Evolutionary conservation across 2,329 filamentous ascomycete species (phyloP).

Genomic region (Sphaceloma murrayae): DNA sequence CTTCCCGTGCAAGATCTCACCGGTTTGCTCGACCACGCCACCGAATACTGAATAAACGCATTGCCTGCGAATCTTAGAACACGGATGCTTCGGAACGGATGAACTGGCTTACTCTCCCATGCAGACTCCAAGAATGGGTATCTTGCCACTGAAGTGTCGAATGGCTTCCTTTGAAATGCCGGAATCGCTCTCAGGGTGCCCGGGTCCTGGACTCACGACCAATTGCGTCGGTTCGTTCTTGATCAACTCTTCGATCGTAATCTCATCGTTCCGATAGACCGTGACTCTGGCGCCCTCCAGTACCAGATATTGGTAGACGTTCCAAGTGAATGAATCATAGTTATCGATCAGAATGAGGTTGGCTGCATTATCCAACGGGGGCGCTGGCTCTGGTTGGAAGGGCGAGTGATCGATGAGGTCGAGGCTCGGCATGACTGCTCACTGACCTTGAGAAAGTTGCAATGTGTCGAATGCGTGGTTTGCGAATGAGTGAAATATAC

Average conservation of each 20-base stretch:
- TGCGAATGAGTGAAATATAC: background rate
- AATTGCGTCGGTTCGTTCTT: slow-evolving; percentile 81
- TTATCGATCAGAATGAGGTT: slow-evolving; percentile 97
- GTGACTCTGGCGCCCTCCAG: slow-evolving; percentile 89
- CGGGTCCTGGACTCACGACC: slow-evolving; percentile 89
- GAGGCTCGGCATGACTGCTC: slow-evolving; percentile 34
- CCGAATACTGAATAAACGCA: slow-evolving; percentile 94
- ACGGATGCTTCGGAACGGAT: slow-evolving; percentile 7
- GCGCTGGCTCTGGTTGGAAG: slow-evolving; percentile 65
- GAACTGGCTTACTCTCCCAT: slow-evolving; percentile 74
- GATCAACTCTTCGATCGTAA: slow-evolving; percentile 74
- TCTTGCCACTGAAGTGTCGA: slow-evolving; percentile 81
- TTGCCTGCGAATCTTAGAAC: slow-evolving; percentile 47
- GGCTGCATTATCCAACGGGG: slow-evolving; percentile 65
- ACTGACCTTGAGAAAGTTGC: slow-evolving; percentile 13
- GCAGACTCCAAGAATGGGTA: slow-evolving; percentile 93
- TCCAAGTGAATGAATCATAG: slow-evolving; percentile 99
- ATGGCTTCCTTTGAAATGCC: slow-evolving; percentile 91
- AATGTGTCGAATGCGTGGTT: background rate
- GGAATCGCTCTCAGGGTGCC: slow-evolving; percentile 83
- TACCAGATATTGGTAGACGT: slow-evolving; percentile 95
- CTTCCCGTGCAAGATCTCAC: slow-evolving; percentile 95
- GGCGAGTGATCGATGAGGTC: slow-evolving; percentile 72
- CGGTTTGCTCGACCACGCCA: slow-evolving; percentile 81
- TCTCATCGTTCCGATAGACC: slow-evolving; percentile 86